These are phyloP conservation scores for Excoecaria cochinchinensis DNA, from an alignment of 345 rosid species.

Conservation along the genomic window DNA sequence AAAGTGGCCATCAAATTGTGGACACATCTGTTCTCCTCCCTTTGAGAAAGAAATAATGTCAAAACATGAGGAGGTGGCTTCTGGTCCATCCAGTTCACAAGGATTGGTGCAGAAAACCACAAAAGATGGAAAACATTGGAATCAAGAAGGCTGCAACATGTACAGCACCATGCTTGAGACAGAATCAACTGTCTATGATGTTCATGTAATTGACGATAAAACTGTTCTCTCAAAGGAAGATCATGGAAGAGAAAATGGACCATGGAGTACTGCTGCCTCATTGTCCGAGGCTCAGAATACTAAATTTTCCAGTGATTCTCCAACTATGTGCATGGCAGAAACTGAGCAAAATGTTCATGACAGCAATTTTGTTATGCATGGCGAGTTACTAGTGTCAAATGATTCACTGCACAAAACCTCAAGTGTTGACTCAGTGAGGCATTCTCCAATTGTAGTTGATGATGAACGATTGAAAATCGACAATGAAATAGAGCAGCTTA, in stretches of 20 bases:
- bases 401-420: constrained; percentile 1
- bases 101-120: constrained; percentile 3
- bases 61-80: constrained; percentile 5
- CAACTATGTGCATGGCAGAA: constrained; percentile 16
- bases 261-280: neutral
- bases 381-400: neutral
- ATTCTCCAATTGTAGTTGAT: constrained; percentile 10
- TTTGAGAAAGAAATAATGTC: constrained; percentile 7
- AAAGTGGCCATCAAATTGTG: constrained; percentile 17
- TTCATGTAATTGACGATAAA: constrained; percentile 31
- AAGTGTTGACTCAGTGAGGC: constrained; percentile 7
- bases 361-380: neutral
- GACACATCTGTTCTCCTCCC: neutral
- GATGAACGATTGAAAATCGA: constrained; percentile 22
- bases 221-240: constrained; percentile 2
- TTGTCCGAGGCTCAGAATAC: constrained; percentile 20
- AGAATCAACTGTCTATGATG: constrained; percentile 45
- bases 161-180: constrained; percentile 26
- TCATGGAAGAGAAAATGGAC: constrained; percentile 14
- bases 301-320: constrained; percentile 20
- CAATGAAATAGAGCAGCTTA: constrained; percentile 27
- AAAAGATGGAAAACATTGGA: constrained; percentile 11
- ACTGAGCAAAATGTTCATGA: neutral
- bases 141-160: neutral
- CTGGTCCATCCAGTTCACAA: constrained; percentile 10